Base-by-base conservation (phyloP, 805 yeast species). In the Blastobotrys terrestris region DNA sequence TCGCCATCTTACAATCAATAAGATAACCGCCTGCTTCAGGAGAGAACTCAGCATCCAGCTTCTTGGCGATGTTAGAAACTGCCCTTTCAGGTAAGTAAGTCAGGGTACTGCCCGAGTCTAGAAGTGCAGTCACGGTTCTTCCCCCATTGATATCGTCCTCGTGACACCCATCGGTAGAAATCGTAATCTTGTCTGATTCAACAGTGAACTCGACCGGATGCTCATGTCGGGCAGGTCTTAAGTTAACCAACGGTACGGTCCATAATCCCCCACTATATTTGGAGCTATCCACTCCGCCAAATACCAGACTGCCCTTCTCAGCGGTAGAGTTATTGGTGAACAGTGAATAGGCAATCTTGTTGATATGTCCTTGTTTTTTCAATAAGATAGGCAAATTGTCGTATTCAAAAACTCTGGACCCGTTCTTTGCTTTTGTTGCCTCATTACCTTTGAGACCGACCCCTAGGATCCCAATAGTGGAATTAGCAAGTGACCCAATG, bases 211-310 rank as follows among this genome's bases (percentile, higher is more conserved):
- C 56, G 35, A 26, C 42, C n/a, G 48, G 45, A 19, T 42, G 21
- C 20, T 39, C 42, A 14, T 40, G 15, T 2, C 18, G 14, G 7
- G 35, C 13, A 2, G 52, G 49, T 13, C 39, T 14, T 18, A 31
- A 31, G 49, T 46, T 50, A 4, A 45, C 43, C 19, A 53, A 20
- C 2, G 63, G 63, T 1, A 60, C 54, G 14, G 59, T 58, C 56
- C 58, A 58, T 35, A 60, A 48, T 18, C 54, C 54, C 3, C 89
- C 90, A 0, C 67, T 51, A 64, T 79, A 83, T 67, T 83, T 83
- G 44, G 77, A 70, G 53, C 76, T 78, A 64, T 85, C 91, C 22
- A 85, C 77, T 46, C 82, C 92, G 50, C 92, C 91, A 67, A 85
- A 85, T 44, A 84, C 65, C 15, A 85, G 66, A 21, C 72, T 67